Percentiles rank a stretch among this genome's conserved stretches.
Evolutionary conservation across 2,329 filamentous ascomycete genomes (phyloP).

Genomic region (Fusarium ambrosium): DNA sequence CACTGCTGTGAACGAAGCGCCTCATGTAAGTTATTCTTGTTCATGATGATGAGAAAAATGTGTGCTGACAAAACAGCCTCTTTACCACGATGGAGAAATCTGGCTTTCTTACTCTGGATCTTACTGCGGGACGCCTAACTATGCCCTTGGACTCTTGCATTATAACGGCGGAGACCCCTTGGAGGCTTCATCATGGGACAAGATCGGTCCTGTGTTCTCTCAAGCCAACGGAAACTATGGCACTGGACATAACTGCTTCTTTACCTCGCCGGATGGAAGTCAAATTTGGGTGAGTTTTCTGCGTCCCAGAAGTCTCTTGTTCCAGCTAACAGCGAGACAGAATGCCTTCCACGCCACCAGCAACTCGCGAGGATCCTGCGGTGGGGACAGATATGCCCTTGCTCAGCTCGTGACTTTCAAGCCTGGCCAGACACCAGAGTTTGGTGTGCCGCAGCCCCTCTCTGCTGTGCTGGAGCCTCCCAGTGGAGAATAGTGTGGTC

Average conservation of each 20-base stretch:
- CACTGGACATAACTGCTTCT: slow-evolving; percentile 69
- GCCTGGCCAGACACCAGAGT: not conserved
- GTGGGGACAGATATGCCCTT: slow-evolving; percentile 3
- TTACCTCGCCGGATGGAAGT: slow-evolving; percentile 64
- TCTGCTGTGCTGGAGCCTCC: slow-evolving; percentile 5
- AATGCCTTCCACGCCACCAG: slow-evolving; percentile 16
- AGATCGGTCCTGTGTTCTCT: slow-evolving; percentile 62
- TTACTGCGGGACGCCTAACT: slow-evolving; percentile 66
- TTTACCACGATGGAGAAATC: slow-evolving; percentile 65
- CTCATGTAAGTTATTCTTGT: slow-evolving; percentile 7
- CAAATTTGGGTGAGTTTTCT: slow-evolving; percentile 58
- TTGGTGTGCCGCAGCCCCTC: slow-evolving; percentile 13
- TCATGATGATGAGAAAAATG: accelerated
- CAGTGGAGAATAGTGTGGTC: slow-evolving; percentile 3
- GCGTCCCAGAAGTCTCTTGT: no score
- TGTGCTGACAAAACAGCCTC: slow-evolving; percentile 39
- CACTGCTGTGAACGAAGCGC: slow-evolving; percentile 13
- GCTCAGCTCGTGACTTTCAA: slow-evolving; percentile 13
- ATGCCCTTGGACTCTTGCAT: slow-evolving; percentile 65
- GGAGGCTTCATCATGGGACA: slow-evolving; percentile 61
- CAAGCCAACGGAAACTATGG: slow-evolving; percentile 68
- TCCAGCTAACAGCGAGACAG: no score
- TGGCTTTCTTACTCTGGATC: slow-evolving; percentile 66
- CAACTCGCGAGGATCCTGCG: slow-evolving; percentile 14
- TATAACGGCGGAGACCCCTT: slow-evolving; percentile 65